Conservation (phyloP, 2,329 filamentous ascomycete species). For the Nigrospora osmanthi region DNA sequence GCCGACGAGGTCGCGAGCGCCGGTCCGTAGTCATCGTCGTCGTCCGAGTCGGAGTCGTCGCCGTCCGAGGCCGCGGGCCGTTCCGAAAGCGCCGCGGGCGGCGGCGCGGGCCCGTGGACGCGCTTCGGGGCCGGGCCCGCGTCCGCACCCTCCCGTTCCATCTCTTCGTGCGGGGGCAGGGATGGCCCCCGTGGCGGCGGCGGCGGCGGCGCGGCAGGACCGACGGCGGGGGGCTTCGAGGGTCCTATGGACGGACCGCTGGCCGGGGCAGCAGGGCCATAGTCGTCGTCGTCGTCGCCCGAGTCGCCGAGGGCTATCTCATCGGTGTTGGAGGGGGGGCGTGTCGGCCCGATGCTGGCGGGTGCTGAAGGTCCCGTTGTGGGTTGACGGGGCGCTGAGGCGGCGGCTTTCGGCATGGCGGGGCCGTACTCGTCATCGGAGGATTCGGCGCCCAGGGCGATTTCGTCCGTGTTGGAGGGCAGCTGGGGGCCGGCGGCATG, state of each 20-base stretch:
- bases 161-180: conserved; percentile 14
- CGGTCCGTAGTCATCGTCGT: conserved; percentile 52
- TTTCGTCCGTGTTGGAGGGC: conserved; percentile 41
- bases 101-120: conserved; percentile 32
- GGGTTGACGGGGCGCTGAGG: neutral
- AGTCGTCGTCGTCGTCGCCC: conserved; percentile 27
- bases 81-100: conserved; percentile 31
- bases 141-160: conserved; percentile 11
- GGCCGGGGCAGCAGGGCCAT: conserved; percentile 7
- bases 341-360: neutral
- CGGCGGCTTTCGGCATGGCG: conserved; percentile 2
- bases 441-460: conserved; percentile 33
- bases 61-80: conserved; percentile 19
- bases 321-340: conserved; percentile 35
- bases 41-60: conserved; percentile 22
- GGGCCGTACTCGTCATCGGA: conserved; percentile 33
- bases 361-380: conserved; percentile 1
- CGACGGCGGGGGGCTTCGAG: too few species aligned
- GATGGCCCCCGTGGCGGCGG: too few species aligned
- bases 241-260: conserved; percentile 6
- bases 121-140: conserved; percentile 15
- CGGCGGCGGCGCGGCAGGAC: too few species aligned
- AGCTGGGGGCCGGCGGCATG: conserved; percentile 25
- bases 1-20: conserved; percentile 40
- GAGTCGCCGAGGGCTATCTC: conserved; percentile 36